Percentiles rank a stretch among this genome's conserved stretches.
phyloP scores from a whole-genome alignment of 202 grass and related monocot species.

The Zoysia matrella region DNA sequence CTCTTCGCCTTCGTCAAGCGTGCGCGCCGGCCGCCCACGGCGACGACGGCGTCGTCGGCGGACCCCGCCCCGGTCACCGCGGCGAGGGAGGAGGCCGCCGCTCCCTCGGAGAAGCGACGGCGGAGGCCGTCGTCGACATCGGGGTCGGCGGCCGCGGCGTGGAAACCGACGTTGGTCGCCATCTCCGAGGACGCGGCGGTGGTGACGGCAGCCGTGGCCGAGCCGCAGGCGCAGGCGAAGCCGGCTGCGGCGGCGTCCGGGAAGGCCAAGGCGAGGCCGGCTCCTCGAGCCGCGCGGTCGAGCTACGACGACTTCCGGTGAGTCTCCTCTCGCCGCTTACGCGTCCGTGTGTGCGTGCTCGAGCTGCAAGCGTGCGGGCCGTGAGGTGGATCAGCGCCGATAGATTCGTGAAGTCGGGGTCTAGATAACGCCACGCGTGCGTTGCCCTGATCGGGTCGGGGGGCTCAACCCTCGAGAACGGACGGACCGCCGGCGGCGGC shows the following conservation, averaged over 20 bases:
- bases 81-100: conserved; percentile 7
- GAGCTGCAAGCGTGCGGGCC: background rate
- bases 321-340: background rate
- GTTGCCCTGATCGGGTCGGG: background rate
- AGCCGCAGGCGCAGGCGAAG: conserved; percentile 35
- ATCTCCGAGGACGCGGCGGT: conserved; percentile 74
- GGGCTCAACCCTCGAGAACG: background rate
- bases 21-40: conserved; percentile 20
- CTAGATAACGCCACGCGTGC: background rate
- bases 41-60: background rate
- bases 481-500: background rate
- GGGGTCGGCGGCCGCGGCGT: conserved; percentile 38
- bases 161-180: conserved; percentile 72
- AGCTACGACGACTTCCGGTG: conserved; percentile 74
- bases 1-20: conserved; percentile 59
- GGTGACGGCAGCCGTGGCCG: background rate
- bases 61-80: background rate
- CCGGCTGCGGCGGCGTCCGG: conserved; percentile 14
- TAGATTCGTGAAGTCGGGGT: background rate
- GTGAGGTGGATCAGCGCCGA: background rate
- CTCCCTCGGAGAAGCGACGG: conserved; percentile 49
- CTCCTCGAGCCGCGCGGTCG: conserved; percentile 12
- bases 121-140: conserved; percentile 31
- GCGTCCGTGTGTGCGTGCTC: no score
- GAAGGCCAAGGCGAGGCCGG: conserved; percentile 20